Base-by-base conservation (phyloP, 345 rosid genomes). In the Pistacia vera region DNA sequence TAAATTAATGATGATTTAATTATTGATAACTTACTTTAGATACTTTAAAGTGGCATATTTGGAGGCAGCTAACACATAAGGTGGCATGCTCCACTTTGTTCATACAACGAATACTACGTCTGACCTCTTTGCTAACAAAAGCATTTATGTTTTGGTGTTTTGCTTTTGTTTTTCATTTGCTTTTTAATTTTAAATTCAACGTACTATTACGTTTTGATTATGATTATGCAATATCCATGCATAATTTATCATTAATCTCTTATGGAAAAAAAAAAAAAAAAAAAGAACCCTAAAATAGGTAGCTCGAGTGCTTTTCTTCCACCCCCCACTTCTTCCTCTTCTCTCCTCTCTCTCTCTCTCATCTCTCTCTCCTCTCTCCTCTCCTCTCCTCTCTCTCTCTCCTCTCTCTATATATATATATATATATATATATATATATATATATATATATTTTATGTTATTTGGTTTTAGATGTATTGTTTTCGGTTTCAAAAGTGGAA, bases 41-140 rank as follows among this genome's bases (percentile, higher is more conserved):
- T 25, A 63, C 55, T 63, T 61, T 62, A 36, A 30, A 30, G 66
- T 51, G 44, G 61, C 41, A 4, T 38, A 74, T 80, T 66, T 60
- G 2, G 8, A 56, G 59, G 80, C 73, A 79, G 81, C 81, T 76
- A 70, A 77, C 86, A 69, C 77, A 59, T 77, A 69, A 74, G 83
- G 86, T 77, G 81, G 79, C 85, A 81, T 86, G 86, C 82, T 83
- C 75, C 85, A 72, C 89, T 83, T 83, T 83, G 74, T 73, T 20
- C 76, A 48, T 77, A 46, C 85, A 84, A 67, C 18, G 33, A 63
- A 72, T 36, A 63, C 73, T 30, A 61, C 65, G 80, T 72, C 57
- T 61, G 68, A 51, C 75, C 49, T 54, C 75, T 55, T 49, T 49
- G 54, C 11, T 36, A 14, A 5, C 5, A 11, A 54, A 41, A 36